Conservation (phyloP, 768 basidiomycete genomes). For the Boletus sp. region DNA sequence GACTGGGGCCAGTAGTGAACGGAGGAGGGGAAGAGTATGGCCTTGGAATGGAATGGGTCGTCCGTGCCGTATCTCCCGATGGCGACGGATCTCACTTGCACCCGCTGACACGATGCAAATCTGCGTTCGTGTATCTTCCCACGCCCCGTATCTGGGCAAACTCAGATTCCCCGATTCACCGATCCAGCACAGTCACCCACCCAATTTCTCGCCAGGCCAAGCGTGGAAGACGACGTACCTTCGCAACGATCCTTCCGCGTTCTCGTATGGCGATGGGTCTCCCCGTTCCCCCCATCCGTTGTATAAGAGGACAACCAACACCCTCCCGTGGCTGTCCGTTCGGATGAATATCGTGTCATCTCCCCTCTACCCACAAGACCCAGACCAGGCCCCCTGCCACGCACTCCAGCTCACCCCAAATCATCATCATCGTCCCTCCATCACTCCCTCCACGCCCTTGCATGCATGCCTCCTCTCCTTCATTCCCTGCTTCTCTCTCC, state of each 20-base stretch:
- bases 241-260: conserved; percentile 2
- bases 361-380: conserved; percentile 29
- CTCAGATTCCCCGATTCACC: conserved; percentile 30
- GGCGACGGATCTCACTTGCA: conserved; percentile 48
- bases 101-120: conserved; percentile 32
- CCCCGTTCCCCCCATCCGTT: background rate
- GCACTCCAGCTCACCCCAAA: conserved; percentile 23
- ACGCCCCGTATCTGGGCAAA: conserved; percentile 19
- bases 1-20: background rate
- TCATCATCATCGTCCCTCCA: conserved; percentile 3
- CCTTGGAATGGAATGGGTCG: conserved; percentile 27
- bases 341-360: conserved; percentile 5
- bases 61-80: conserved; percentile 63
- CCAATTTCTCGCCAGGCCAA: background rate
- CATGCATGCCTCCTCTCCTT: conserved; percentile 11
- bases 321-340: conserved; percentile 22
- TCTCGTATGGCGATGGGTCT: conserved; percentile 9
- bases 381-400: conserved; percentile 18
- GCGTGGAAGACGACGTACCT: conserved; percentile 22
- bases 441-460: conserved; percentile 22
- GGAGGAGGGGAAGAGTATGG: conserved; percentile 5
- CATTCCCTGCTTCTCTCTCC: background rate
- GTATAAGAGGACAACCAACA: conserved; percentile 18
- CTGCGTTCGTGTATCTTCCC: conserved; percentile 27
- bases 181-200: conserved; percentile 13